These are phyloP conservation scores for Phytopythium chamaehyphon DNA, from an alignment of 352 stramenopile species.

Conservation along the genomic window DNA sequence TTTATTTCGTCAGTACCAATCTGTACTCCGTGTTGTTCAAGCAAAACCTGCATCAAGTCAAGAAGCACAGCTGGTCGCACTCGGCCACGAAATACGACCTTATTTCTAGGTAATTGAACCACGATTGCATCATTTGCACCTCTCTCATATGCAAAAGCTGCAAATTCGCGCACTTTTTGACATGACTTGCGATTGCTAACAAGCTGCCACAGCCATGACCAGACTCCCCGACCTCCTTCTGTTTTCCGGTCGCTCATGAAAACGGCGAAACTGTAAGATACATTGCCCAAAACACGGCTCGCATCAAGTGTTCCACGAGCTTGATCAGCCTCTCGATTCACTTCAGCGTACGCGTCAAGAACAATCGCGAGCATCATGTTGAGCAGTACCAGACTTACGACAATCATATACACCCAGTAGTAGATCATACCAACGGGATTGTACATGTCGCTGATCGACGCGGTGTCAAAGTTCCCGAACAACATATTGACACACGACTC, in stretches of 20 bases:
- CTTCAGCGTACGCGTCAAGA: conserved; percentile 46
- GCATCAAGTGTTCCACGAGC: conserved; percentile 17
- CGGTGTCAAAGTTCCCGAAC: conserved; percentile 50
- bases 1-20: neutral
- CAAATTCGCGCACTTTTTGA: conserved; percentile 4
- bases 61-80: conserved; percentile 17
- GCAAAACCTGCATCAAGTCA: conserved; percentile 4
- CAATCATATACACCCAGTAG: conserved; percentile 56
- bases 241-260: conserved; percentile 8
- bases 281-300: conserved; percentile 20
- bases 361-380: conserved; percentile 69
- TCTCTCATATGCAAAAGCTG: neutral
- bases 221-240: conserved; percentile 1
- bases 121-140: neutral
- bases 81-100: conserved; percentile 19
- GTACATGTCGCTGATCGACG: conserved; percentile 27
- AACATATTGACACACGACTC: conserved; percentile 54
- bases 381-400: conserved; percentile 50
- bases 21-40: conserved; percentile 4
- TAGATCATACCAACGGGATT: conserved; percentile 36
- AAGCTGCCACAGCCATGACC: neutral
- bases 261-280: conserved; percentile 12
- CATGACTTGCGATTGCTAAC: neutral
- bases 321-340: conserved; percentile 31
- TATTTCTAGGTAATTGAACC: conserved; percentile 6